Evolutionary conservation across 495 filamentous ascomycete genomes (phyloP).

Genomic region (Neurospora sublineolata): DNA sequence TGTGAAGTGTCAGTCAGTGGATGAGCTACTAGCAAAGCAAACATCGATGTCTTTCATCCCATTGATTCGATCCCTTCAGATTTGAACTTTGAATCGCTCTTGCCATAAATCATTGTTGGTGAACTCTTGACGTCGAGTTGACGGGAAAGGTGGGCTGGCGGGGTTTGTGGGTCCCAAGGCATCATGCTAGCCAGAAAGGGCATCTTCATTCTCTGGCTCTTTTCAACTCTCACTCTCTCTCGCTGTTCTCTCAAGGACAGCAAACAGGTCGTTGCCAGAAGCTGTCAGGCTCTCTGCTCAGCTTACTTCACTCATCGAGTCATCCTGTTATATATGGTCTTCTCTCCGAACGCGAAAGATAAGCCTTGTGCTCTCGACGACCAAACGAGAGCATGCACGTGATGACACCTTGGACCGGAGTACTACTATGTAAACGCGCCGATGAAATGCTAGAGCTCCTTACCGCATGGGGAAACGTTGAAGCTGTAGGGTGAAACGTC

Average conservation of each 20-base stretch:
- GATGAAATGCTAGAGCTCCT: neutral
- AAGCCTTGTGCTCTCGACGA: neutral
- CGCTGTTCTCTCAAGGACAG: neutral
- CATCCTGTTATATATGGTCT: neutral
- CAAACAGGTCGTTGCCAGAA: neutral
- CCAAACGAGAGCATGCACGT: neutral
- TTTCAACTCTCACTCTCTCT: neutral
- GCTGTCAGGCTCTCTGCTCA: neutral
- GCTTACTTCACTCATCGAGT: neutral
- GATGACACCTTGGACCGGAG: neutral
- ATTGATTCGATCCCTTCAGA: neutral
- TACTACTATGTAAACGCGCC: neutral
- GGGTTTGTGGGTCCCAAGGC: neutral
- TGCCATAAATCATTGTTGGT: neutral
- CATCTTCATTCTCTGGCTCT: neutral
- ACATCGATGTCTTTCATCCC: neutral
- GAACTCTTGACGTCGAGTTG: neutral
- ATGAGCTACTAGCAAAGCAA: no score
- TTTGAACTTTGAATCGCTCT: neutral
- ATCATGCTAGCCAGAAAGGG: neutral
- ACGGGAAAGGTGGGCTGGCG: neutral
- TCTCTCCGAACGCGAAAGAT: neutral
- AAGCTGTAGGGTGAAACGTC: neutral
- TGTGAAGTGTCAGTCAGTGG: neutral
- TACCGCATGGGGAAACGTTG: neutral